Evolutionary conservation across 139 green algal genomes (phyloP).

Genomic region (Chlamydomonas applanata): DNA sequence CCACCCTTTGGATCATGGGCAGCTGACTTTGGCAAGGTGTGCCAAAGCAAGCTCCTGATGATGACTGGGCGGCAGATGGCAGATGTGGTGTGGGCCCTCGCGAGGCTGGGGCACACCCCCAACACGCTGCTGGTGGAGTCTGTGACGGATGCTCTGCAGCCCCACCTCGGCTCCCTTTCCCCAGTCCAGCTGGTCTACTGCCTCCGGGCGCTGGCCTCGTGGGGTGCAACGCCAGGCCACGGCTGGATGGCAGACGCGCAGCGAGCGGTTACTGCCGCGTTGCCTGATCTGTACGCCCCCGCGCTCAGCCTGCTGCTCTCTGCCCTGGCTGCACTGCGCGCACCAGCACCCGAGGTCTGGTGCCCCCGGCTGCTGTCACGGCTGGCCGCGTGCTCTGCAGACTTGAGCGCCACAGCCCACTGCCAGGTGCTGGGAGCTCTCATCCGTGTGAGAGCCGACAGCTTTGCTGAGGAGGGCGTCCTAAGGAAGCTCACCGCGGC

Average conservation of each 20-base stretch:
- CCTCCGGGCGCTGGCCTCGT: not conserved
- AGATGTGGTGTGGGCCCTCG: not conserved
- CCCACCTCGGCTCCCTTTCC: not conserved
- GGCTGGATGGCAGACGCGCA: not conserved
- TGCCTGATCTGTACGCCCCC: not conserved
- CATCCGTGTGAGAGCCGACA: not conserved
- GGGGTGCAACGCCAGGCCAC: not conserved
- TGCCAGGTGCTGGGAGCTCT: slow-evolving; percentile 1
- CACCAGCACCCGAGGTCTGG: not conserved
- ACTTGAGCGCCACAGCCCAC: not conserved
- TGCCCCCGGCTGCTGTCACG: not conserved
- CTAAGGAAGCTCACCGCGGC: not conserved
- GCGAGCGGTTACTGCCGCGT: not conserved
- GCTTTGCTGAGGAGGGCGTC: not conserved
- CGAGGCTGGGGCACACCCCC: not conserved
- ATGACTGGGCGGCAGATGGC: not conserved
- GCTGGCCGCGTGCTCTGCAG: not conserved
- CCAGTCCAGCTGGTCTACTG: not conserved
- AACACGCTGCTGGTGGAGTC: not conserved
- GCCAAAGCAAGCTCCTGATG: not conserved
- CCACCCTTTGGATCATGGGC: too few relatives aligned
- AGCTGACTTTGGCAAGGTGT: not conserved
- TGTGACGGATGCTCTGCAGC: not conserved
- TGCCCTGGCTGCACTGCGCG: not conserved
- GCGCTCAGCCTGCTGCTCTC: not conserved